Evolutionary conservation across 345 rosid species (phyloP), one percentile per base, ranked within the genome.

Genomic region (Camelina neglecta): DNA sequence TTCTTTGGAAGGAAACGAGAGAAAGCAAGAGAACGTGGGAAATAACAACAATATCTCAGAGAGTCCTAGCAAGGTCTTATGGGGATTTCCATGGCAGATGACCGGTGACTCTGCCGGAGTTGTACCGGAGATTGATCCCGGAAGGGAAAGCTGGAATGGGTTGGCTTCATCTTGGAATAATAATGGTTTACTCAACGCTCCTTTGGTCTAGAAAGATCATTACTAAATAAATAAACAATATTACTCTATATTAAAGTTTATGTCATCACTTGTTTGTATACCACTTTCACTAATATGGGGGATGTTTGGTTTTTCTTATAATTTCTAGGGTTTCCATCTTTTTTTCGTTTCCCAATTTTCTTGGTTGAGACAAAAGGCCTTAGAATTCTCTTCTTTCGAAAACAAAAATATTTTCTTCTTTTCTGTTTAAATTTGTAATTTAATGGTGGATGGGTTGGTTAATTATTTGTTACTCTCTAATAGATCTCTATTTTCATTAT

Each of bases 11-110:
- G 87, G 67, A 58, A 73, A 31, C 58, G 71, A 56, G 24, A 60
- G 64, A 67, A 88, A 91, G 88, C 90, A 81, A 84, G 96, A 88
- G 62, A 74, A 69, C 3, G 80, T 77, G 44, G 54, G 16, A 24
- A 81, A 67, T 3, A 83, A 80, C 70, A 84, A 83, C 59, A 74
- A 72, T 63, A 45, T 54, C 18, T 62, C 58, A 8, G 81, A 66
- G 78, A 88, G 85, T 67, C 55, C 44, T 8, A 80, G 72, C 23
- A 85, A 76, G 82, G 63, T 82, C 29, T 72, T 87, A 55, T 83
- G 82, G 88, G 94, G 93, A 3, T 84, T 82, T 64, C 98, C 94
- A 18, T 90, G 98, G 96, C 93, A 87, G 76, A 69, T 76, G n/a
- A 84, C 74, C 84, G 92, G 86, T 31, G 88, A 82, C 50, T 66